Evolutionary conservation across 2,329 filamentous ascomycete genomes (phyloP).

Genomic region (Colletotrichum trifolii): DNA sequence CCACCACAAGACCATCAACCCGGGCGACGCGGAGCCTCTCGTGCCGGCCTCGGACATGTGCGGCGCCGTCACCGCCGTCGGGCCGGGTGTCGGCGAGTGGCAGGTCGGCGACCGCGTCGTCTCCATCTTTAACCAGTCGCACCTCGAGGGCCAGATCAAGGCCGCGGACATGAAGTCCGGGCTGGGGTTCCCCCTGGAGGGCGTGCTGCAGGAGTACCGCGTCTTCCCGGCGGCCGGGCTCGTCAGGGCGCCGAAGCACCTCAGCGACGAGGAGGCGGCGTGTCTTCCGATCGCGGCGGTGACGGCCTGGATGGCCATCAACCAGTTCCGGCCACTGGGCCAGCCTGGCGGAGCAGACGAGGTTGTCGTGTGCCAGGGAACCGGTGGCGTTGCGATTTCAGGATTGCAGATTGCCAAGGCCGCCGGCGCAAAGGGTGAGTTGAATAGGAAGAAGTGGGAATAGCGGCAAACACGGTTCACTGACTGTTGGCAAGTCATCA

Average conservation of each 20-base stretch:
- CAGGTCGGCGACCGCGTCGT: constrained; percentile 73
- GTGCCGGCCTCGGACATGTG: constrained; percentile 79
- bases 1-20: constrained; percentile 67
- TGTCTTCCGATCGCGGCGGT: constrained; percentile 71
- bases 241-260: constrained; percentile 65
- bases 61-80: constrained; percentile 65
- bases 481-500: constrained; percentile 58
- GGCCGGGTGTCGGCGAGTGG: constrained; percentile 54
- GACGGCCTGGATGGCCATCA: constrained; percentile 75
- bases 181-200: constrained; percentile 69
- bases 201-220: constrained; percentile 68
- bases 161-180: constrained; percentile 66
- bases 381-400: constrained; percentile 62
- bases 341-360: constrained; percentile 58
- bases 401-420: constrained; percentile 66
- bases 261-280: constrained; percentile 68
- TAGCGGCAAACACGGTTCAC: constrained; percentile 51
- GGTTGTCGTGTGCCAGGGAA: constrained; percentile 64
- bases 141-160: constrained; percentile 68
- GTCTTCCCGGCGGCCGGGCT: constrained; percentile 68
- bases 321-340: constrained; percentile 67
- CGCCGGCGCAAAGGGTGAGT: constrained; percentile 58
- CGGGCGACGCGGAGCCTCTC: constrained; percentile 52
- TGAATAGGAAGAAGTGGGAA: constrained; percentile 27
- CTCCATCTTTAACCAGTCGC: constrained; percentile 69